Evolutionary conservation across 352 stramenopile species (phyloP).

Genomic region (Phytopythium boreale): DNA sequence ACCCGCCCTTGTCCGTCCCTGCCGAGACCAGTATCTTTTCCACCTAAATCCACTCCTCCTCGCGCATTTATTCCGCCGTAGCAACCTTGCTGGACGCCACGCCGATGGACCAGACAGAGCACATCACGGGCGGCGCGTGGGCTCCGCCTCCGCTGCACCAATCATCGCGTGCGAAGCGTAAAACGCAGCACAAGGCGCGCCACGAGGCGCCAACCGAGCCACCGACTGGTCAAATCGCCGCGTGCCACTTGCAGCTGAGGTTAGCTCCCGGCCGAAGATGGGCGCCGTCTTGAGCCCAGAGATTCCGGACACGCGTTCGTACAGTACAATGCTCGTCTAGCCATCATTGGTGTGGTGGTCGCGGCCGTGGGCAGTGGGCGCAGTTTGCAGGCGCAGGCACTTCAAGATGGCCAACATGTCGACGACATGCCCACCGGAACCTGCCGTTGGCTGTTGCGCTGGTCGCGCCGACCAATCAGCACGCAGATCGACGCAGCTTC

Average conservation of each 20-base stretch:
- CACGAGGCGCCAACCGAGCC: not conserved
- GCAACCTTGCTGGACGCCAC: not conserved
- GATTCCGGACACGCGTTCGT: not conserved
- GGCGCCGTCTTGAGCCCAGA: not conserved
- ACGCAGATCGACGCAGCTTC: not conserved
- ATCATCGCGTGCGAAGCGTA: not conserved
- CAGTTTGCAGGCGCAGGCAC: not conserved
- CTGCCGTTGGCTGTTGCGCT: not conserved
- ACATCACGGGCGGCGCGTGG: not conserved
- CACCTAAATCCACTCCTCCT: not conserved
- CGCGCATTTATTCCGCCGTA: constrained; percentile 6
- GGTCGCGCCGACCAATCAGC: constrained; percentile 1
- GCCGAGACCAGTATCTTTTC: not conserved
- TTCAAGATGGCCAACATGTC: not conserved
- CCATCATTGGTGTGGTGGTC: not conserved
- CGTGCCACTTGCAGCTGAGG: not conserved
- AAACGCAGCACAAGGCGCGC: not conserved
- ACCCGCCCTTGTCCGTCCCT: not conserved
- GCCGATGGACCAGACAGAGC: too few species aligned
- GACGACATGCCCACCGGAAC: not conserved
- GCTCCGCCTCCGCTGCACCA: not conserved
- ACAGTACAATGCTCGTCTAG: not conserved
- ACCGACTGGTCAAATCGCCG: not conserved
- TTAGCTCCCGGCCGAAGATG: not conserved
- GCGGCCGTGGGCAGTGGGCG: not conserved